Evolutionary conservation across 345 rosid genomes (phyloP), one percentile per base, ranked within the genome.

Genomic region (Cardiospermum halicacabum): DNA sequence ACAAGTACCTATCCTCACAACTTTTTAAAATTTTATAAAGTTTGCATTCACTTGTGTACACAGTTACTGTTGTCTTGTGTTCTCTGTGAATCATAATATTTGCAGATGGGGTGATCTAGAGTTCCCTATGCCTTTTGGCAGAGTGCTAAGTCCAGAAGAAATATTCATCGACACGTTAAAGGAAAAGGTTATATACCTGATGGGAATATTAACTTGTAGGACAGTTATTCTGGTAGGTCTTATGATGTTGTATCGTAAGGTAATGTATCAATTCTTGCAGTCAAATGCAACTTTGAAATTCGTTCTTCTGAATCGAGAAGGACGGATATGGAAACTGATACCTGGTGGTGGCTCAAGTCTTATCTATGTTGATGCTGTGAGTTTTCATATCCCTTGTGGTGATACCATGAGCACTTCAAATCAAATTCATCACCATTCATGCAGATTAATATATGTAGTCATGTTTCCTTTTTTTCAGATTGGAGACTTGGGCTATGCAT

Each of bases 271-370:
- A 42, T 70, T 36, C n/a, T 50, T 63, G 67, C 84, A 92, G 96
- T 89, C 98, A 39, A 92, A 95, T 75, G 85, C 96, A 53, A 89
- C 98, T 67, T 74, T 92, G 80, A 89, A 89, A 69, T 92, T 92
- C 75, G 87, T 95, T 26, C 85, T 92, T 66, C 72, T 92, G 85
- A 92, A 92, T 65, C 84, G 89, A 16, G 87, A 85, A 74, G 98
- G 98, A 56, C 87, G 91, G 27, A 89, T 89, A 60, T 92, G 98
- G 98, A 92, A 94, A 1, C 87, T 89, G 96, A 96, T 92, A 50
- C 96, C 96, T 71, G 98, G 98, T 58, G 98, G 96, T 30, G 92
- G 95, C 70, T 96, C 98, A 53, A 92, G 98, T 72, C 92, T 92
- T 47, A 92, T 92, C 69, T 89, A 92, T 81, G 98, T 90, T 21